These are phyloP conservation scores for Triticum aestivum DNA, from an alignment of 176 grass and related monocot genomes.

Conservation along the genomic window DNA sequence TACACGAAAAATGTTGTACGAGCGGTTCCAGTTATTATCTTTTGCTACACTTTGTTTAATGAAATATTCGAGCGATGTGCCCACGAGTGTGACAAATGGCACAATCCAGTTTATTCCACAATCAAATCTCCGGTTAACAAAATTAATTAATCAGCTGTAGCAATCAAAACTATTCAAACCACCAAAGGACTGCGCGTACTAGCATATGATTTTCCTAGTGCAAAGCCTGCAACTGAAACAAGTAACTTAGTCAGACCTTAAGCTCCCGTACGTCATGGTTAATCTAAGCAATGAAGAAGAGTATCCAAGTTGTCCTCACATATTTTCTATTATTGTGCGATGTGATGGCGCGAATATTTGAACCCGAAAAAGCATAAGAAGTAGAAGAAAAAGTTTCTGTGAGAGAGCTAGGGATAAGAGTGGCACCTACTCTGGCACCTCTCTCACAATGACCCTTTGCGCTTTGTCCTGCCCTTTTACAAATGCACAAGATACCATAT, in stretches of 20 bases:
- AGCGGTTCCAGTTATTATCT: not conserved
- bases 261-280: not conserved
- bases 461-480: conserved; percentile 30
- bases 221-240: conserved; percentile 26
- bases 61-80: not conserved
- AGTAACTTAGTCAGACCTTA: conserved; percentile 11
- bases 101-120: not conserved
- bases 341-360: conserved; percentile 58
- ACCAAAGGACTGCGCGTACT: not conserved
- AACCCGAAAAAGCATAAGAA: conserved; percentile 10
- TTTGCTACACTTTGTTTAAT: not conserved
- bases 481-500: conserved; percentile 50
- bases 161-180: conserved; percentile 13
- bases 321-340: conserved; percentile 51
- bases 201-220: conserved; percentile 11
- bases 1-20: not conserved
- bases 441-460: conserved; percentile 32
- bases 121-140: not conserved
- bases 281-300: conserved; percentile 8
- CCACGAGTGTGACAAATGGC: conserved; percentile 40
- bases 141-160: not conserved
- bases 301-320: conserved; percentile 42
- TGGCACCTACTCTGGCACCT: conserved; percentile 26
- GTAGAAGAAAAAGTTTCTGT: not conserved
- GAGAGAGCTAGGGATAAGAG: conserved; percentile 29